A percentile compares a stretch with the other conserved stretches of the same genome.
phyloP scores from a whole-genome alignment of 2,329 filamentous ascomycete genomes.

The Aureobasidium sp. region DNA sequence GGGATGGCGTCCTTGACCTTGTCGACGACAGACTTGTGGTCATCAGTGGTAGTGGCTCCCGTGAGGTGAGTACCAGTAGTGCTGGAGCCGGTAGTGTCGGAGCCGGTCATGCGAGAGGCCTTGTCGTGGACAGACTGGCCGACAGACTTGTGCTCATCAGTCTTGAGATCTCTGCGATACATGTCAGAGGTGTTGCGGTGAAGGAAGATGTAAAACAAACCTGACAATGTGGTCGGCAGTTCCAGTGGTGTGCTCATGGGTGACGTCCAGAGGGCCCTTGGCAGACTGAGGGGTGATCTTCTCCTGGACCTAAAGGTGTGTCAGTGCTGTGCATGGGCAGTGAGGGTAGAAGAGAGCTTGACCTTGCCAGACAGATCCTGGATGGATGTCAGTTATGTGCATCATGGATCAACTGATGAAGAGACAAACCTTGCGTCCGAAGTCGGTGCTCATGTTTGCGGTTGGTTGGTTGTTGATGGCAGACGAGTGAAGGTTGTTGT shows the following conservation, averaged over 20 bases:
- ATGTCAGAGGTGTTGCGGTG: not conserved
- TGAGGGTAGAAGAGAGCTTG: not conserved
- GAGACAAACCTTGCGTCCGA: conserved; percentile 6
- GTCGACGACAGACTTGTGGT: conserved; percentile 2
- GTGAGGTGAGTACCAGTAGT: not conserved
- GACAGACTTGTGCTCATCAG: conserved; percentile 3
- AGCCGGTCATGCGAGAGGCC: conserved; percentile 1
- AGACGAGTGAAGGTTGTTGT: conserved; percentile 4
- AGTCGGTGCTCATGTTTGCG: conserved; percentile 7
- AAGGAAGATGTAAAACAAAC: not conserved
- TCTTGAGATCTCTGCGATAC: conserved; percentile 4
- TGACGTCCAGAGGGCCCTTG: conserved; percentile 1
- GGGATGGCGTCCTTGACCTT: conserved; percentile 8
- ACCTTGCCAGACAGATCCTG: conserved; percentile 10
- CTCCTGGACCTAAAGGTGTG: not conserved
- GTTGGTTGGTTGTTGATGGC: not conserved
- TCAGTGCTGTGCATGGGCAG: not conserved
- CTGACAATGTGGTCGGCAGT: conserved; percentile 1
- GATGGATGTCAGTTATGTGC: not conserved
- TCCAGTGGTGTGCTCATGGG: conserved; percentile 3
- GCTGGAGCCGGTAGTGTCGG: not conserved
- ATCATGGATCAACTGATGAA: not conserved
- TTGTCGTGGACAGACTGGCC: conserved; percentile 7
- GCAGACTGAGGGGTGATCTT: conserved; percentile 2
- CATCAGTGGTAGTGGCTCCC: not conserved